A percentile compares a stretch with the other conserved stretches of the same genome.
phyloP scores from a whole-genome alignment of 345 rosid species.

The Salix purpurea region DNA sequence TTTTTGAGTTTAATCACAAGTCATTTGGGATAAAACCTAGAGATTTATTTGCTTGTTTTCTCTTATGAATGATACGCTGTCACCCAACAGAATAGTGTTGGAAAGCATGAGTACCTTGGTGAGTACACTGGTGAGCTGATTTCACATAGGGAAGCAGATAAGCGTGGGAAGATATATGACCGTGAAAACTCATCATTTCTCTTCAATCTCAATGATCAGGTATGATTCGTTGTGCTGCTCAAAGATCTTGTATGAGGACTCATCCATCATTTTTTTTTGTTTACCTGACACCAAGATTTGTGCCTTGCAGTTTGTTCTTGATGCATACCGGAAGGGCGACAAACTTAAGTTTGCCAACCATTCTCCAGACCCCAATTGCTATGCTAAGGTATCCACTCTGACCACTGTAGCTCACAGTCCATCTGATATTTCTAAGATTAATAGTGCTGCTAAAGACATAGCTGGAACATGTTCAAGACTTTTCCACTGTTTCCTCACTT shows the following conservation, averaged over 20 bases:
- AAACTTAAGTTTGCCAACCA: slow-evolving; percentile 96
- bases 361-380: slow-evolving; percentile 96
- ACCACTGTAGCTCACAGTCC: background rate
- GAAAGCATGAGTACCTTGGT: slow-evolving; percentile 94
- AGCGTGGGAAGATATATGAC: slow-evolving; percentile 96
- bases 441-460: background rate
- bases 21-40: background rate
- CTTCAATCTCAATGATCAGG: slow-evolving; percentile 98
- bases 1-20: background rate
- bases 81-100: slow-evolving; percentile 74
- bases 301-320: slow-evolving; percentile 83
- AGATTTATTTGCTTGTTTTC: background rate
- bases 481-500: background rate
- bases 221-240: slow-evolving; percentile 20
- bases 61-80: background rate
- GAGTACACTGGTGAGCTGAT: slow-evolving; percentile 99
- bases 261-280: background rate
- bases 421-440: background rate
- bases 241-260: background rate
- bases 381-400: slow-evolving; percentile 67
- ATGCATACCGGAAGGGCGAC: slow-evolving; percentile 98
- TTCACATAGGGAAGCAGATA: slow-evolving; percentile 97
- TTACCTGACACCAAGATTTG: slow-evolving; percentile 9
- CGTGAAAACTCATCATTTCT: slow-evolving; percentile 98
- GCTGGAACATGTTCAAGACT: background rate